Base-by-base conservation (phyloP, 148 eudicot species). In the Agrostemma githago region DNA sequence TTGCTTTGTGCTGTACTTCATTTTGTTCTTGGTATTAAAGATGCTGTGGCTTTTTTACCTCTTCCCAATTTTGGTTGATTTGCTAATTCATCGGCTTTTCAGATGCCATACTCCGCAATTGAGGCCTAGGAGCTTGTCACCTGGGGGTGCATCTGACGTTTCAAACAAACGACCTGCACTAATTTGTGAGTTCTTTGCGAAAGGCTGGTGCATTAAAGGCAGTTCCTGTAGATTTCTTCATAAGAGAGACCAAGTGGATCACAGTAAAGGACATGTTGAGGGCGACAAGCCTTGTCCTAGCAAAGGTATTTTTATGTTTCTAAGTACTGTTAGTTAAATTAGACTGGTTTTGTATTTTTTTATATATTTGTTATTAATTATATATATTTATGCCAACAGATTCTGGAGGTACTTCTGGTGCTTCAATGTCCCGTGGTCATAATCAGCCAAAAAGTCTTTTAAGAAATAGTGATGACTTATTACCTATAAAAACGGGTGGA, bases 171-270 rank as follows among this genome's bases (percentile, higher is more conserved):
- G 88, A 73, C 80, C 85, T 20, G 89, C 86, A 59, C 66, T 88
- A 63, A 53, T 84, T 56, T 94, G 98, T 66, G 88, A 89, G 20
- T 94, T 80, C 82, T 90, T 86, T 82, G 86, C 89, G 26, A 87
- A 88, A 81, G 98, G 97, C 75, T 94, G 98, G 98, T 94, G 98
- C 83, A 88, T 94, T 68, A 94, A 84, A 84, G 98, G 97, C 76
- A 85, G 82, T 76, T 83, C 90, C 19, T 94, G 97, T 85, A 88
- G 87, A 83, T 91, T 94, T 74, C 87, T 88, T 79, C 98, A 94
- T 77, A 72, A 80, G 65, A 94, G 78, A 74, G 90, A 86, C 56
- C 39, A 75, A 65, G 74, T 74, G 63, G 80, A 78, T 71, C 63
- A 44, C 61, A 65, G 40, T 66, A 76, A 78, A 72, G 84, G 77